Conservation (phyloP, 2,329 filamentous ascomycete species). For the Aspergillus sp. region DNA sequence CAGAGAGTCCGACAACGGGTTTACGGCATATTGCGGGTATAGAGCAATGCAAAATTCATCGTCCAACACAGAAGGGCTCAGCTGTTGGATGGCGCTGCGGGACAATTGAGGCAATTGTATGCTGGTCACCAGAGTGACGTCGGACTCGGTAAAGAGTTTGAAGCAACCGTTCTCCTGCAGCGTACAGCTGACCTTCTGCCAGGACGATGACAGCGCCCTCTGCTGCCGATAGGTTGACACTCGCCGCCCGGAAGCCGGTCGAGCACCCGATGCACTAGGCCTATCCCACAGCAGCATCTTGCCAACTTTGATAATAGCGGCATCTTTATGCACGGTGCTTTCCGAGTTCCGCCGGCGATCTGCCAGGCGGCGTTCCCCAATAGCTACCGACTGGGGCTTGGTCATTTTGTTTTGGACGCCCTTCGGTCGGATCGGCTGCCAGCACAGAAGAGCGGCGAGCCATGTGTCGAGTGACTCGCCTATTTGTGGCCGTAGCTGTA, state of each 20-base stretch:
- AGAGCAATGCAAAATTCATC: conserved; percentile 92
- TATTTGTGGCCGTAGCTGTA: conserved; percentile 41
- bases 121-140: conserved; percentile 67
- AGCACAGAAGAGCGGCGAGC: conserved; percentile 43
- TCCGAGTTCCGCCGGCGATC: conserved; percentile 39
- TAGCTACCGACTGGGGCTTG: conserved; percentile 38
- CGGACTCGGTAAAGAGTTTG: conserved; percentile 78
- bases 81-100: conserved; percentile 77
- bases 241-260: conserved; percentile 28
- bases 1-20: conserved; percentile 62
- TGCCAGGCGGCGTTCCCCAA: conserved; percentile 33
- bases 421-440: conserved; percentile 43
- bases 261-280: conserved; percentile 39
- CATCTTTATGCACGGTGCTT: conserved; percentile 52
- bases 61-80: conserved; percentile 83
- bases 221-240: conserved; percentile 48
- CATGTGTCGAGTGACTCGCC: conserved; percentile 44
- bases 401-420: conserved; percentile 43
- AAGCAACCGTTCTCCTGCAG: conserved; percentile 91
- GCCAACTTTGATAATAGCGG: conserved; percentile 88
- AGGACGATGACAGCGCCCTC: conserved; percentile 53
- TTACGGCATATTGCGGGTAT: conserved; percentile 81
- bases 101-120: conserved; percentile 84
- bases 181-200: conserved; percentile 85
- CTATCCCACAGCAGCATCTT: conserved; percentile 89